Evolutionary conservation across 1,284 basidiomycete species (phyloP), one percentile per base, ranked within the genome.

Genomic region (Anthracocystis panici-leucophaei): DNA sequence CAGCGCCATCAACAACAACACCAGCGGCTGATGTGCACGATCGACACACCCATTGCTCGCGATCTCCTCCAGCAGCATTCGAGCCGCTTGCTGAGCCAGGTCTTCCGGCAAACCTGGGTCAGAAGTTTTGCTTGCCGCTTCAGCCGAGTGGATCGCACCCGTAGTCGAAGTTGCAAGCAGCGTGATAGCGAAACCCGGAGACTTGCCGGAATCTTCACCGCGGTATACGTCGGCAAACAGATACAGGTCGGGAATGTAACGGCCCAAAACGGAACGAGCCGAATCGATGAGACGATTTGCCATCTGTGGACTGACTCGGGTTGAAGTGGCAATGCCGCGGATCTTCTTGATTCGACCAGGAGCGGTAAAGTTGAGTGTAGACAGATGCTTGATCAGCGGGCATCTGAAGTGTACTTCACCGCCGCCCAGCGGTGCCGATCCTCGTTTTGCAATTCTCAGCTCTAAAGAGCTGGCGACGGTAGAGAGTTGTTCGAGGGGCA

Each of bases 151-250:
- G 46, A 98, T 88, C 2, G 91, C 93, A 49, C 92, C 91, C 0
- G 96, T 98, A 0, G 95, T 98, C 0, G 93, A 93, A 82, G 96
- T 94, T 0, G 95, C 91, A 12, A 99, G 88, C 7, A 99, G 88
- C 31, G 91, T 95, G 18, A 99, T 87, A 0, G 93, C 95, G 85
- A 95, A 99, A 0, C 97, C 97, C 2, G 97, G 97, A 0, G 96
- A 98, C 59, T 94, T 97, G 85, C 97, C 97, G 73, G 93, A 94
- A 71, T 99, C 97, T 25, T 95, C 93, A 10, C 95, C 95, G 84
- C 97, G 95, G 87, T 97, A 99, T 14, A 98, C 95, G 80, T 99
- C 97, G 1, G 97, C 97, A 85, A 98, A 97, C 29, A 99, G 90
- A 86, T 99, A 98, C 31, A 98, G 93, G 84, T 99, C 97, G 27